phyloP scores from a whole-genome alignment of 2,329 filamentous ascomycete species.

The Xylariomycetidae sp. region DNA sequence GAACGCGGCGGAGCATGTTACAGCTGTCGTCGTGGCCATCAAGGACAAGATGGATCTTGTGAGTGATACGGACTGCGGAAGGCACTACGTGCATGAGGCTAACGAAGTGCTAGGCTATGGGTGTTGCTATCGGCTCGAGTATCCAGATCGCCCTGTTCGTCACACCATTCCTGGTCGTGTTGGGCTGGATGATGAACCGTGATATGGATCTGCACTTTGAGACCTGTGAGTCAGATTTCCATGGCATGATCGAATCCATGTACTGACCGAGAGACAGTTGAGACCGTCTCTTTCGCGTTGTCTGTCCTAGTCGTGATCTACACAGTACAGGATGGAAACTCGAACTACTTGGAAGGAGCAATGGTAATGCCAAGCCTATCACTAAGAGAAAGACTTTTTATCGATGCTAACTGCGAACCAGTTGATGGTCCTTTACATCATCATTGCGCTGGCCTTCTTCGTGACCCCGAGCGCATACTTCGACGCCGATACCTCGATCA shows the following conservation, averaged over 20 bases:
- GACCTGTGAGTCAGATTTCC: slow-evolving; percentile 44
- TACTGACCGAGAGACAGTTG: slow-evolving; percentile 38
- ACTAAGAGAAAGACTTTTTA: no score
- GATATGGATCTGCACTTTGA: slow-evolving; percentile 78
- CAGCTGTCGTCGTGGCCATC: slow-evolving; percentile 70
- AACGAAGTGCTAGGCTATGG: slow-evolving; percentile 48
- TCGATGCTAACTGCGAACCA: slow-evolving; percentile 20
- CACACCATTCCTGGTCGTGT: slow-evolving; percentile 71
- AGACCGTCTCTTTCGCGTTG: slow-evolving; percentile 72
- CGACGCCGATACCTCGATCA: slow-evolving; percentile 33
- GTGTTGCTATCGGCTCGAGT: slow-evolving; percentile 74
- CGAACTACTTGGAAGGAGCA: slow-evolving; percentile 77
- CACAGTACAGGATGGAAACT: slow-evolving; percentile 74
- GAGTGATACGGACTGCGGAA: slow-evolving; percentile 4
- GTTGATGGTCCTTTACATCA: slow-evolving; percentile 48
- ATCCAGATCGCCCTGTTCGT: slow-evolving; percentile 80
- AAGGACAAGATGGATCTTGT: slow-evolving; percentile 68
- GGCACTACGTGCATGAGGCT: background rate
- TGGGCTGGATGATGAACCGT: slow-evolving; percentile 68
- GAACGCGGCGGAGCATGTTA: slow-evolving; percentile 76
- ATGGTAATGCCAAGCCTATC: no score
- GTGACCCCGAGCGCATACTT: slow-evolving; percentile 46
- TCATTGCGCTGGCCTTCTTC: slow-evolving; percentile 57
- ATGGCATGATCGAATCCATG: background rate
- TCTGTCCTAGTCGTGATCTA: slow-evolving; percentile 71